These are phyloP conservation scores for Phoma sp. DNA, from an alignment of 2,329 filamentous ascomycete genomes.

Conservation along the genomic window DNA sequence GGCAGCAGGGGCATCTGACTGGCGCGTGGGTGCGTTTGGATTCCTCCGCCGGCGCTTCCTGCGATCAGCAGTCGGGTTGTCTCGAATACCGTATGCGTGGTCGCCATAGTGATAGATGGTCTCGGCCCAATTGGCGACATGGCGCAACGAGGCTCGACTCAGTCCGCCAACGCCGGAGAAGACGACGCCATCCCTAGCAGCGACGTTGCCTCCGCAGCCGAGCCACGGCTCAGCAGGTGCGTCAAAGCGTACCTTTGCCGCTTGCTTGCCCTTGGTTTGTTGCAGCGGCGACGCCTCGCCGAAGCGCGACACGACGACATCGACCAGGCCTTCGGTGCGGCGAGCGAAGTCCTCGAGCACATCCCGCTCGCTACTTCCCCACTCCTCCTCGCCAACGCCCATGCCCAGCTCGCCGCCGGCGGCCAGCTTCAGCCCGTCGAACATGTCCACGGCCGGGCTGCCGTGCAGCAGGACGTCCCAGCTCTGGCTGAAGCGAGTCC, in stretches of 20 bases:
- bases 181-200: conserved; percentile 79
- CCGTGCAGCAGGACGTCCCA: conserved; percentile 94
- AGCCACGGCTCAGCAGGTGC: conserved; percentile 67
- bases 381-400: conserved; percentile 93
- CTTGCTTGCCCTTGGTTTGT: conserved; percentile 27
- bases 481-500: conserved; percentile 68
- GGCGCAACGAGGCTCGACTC: conserved; percentile 71
- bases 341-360: conserved; percentile 87
- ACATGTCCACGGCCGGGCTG: conserved; percentile 80
- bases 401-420: conserved; percentile 90
- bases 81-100: conserved; percentile 81
- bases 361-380: conserved; percentile 90
- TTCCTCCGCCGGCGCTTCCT: conserved; percentile 54
- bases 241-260: conserved; percentile 9
- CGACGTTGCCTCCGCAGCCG: conserved; percentile 70
- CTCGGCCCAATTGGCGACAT: conserved; percentile 85
- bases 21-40: conserved; percentile 17
- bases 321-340: conserved; percentile 81
- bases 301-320: conserved; percentile 86
- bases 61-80: conserved; percentile 74
- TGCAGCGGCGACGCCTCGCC: conserved; percentile 60
- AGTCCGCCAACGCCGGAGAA: conserved; percentile 82
- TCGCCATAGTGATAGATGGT: conserved; percentile 84
- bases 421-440: conserved; percentile 84
- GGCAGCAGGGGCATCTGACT: conserved; percentile 6